A percentile compares a stretch with the other conserved stretches of the same genome.
phyloP scores from a whole-genome alignment of 2,329 filamentous ascomycete genomes.

The Penicillium sp. region DNA sequence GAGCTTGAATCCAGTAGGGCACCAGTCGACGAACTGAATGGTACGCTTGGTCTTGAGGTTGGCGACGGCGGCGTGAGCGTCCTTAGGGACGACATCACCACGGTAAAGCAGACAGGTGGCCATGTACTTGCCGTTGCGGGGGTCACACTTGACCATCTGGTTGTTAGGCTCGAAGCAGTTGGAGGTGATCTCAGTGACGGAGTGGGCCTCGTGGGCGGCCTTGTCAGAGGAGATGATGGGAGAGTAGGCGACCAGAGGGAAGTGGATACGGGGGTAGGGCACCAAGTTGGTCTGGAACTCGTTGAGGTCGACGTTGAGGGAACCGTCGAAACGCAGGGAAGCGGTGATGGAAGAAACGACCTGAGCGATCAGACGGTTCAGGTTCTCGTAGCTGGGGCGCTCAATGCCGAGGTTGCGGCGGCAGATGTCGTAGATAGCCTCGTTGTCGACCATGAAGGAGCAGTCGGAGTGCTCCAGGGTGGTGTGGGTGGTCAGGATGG shows the following conservation, averaged over 20 bases:
- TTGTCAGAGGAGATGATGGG: conserved; percentile 94
- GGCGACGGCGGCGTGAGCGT: conserved; percentile 87
- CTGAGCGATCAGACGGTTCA: conserved; percentile 98
- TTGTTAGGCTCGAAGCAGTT: conserved; percentile 99
- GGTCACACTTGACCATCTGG: conserved; percentile 99
- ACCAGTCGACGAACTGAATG: conserved; percentile 99
- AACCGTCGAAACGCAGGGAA: conserved; percentile 96
- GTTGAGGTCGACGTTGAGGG: conserved; percentile 98
- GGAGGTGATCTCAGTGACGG: conserved; percentile 97
- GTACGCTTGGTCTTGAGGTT: conserved; percentile 99
- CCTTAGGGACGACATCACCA: conserved; percentile 96
- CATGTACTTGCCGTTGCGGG: conserved; percentile 99
- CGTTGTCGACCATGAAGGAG: conserved; percentile 99
- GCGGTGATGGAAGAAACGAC: conserved; percentile 98
- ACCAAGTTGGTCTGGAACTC: conserved; percentile 99
- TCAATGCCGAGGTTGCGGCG: conserved; percentile 95
- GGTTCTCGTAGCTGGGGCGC: conserved; percentile 97
- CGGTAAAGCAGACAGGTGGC: conserved; percentile 97
- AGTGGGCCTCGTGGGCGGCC: conserved; percentile 97
- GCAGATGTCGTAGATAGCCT: conserved; percentile 99
- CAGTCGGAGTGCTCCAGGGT: conserved; percentile 99
- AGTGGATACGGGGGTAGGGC: conserved; percentile 98
- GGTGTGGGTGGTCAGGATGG: conserved; percentile 97
- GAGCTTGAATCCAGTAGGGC: conserved; percentile 99
- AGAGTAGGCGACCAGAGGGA: conserved; percentile 95